Base-by-base conservation (phyloP, 2,329 filamentous ascomycete species). In the Pseudogymnoascus sp. region DNA sequence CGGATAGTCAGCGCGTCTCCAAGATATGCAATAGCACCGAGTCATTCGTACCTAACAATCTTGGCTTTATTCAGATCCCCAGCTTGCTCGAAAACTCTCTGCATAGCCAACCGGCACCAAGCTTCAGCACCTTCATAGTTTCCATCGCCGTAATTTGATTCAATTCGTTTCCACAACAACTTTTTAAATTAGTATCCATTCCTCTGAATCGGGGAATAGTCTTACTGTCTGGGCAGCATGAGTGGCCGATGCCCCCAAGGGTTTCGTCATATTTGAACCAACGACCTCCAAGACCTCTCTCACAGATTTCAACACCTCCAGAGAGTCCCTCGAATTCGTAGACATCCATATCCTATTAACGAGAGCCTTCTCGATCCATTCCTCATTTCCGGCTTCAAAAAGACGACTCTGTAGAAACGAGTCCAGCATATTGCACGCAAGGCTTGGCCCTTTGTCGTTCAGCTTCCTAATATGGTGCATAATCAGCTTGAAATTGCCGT, bases 131-230 rank as follows among this genome's bases (percentile, higher is more conserved):
- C 67, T 2, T 79, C 76, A 62, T 82, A 83, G 15, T 84, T 75
- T 1, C 80, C 77, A 33, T 82, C 79, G 1, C 75, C 75, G 65
- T 83, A 85, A 13, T 79, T 78, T 0, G 78, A 75, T 61, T 92
- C 88, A n/a, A 90, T 79, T 26, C 81, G 83, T 74, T 91, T 95
- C 91, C 92, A 97, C 3, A 96, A 76, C 3, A 96, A 74, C 89
- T 93, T 65, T 10, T 4, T 15, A 0, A 56, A 21, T 56, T 21
- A 63, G 56, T 4, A n/a, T 29, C 19, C 17, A 21, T 33, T 38
- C 59, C 15, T 35, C 7, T 23, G 10, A 4, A 33, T 23, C 29
- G 17, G 64, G 60, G 56, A 29, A 59, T 29, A 6, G 15, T 73
- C 82, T 68, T 71, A 89, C 86, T 35, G 85, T 88, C 68, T 90